These are phyloP conservation scores for Tuber melanosporum DNA, from an alignment of 495 filamentous ascomycete genomes.

Conservation along the genomic window DNA sequence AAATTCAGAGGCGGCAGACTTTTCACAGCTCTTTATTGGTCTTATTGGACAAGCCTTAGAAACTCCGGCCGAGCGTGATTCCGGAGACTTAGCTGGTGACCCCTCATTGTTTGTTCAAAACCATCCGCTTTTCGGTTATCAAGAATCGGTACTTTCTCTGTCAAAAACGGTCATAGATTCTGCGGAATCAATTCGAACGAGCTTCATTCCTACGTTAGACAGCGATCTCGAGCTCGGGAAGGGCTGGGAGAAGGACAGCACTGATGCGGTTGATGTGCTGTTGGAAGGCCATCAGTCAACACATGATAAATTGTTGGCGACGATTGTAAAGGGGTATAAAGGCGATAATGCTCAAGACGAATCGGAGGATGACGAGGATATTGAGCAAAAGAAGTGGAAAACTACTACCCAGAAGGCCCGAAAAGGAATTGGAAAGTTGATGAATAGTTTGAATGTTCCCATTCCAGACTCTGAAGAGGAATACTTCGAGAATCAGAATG, in stretches of 20 bases:
- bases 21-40: constrained; percentile 16
- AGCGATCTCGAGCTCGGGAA: constrained; percentile 16
- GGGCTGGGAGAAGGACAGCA: constrained; percentile 28
- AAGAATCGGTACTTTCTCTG: constrained; percentile 17
- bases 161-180: constrained; percentile 18
- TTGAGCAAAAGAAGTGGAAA: constrained; percentile 17
- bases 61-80: neutral
- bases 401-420: constrained; percentile 13
- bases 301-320: neutral
- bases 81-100: neutral
- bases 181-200: constrained; percentile 18
- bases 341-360: constrained; percentile 6
- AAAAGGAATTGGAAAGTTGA: constrained; percentile 23
- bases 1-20: constrained; percentile 12
- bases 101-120: constrained; percentile 8
- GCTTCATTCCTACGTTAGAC: constrained; percentile 10
- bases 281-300: neutral
- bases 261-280: constrained; percentile 2
- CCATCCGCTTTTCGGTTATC: constrained; percentile 9
- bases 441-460: constrained; percentile 21
- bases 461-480: neutral
- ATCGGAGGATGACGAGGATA: neutral
- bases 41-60: constrained; percentile 10
- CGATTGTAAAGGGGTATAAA: neutral
- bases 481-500: neutral